Evolutionary conservation across 345 rosid genomes (phyloP).

Genomic region (Eutrema heterophyllum): DNA sequence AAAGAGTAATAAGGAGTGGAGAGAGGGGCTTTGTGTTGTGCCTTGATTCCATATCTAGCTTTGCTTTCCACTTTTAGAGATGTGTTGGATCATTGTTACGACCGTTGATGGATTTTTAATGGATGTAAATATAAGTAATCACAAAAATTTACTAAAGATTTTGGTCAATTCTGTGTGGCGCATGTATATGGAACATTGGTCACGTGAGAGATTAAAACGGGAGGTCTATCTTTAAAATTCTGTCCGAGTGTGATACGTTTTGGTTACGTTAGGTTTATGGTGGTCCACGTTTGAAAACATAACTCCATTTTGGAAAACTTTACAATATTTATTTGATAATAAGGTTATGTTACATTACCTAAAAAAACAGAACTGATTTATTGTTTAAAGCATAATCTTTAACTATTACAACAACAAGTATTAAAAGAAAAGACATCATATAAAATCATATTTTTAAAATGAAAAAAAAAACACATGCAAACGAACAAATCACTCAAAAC

Average conservation of each 20-base stretch:
- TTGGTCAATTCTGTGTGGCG: not conserved
- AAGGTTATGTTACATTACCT: no score
- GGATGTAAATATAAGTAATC: not conserved
- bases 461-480: no score
- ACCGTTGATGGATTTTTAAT: not conserved
- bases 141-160: not conserved
- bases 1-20: slow-evolving; percentile 37
- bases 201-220: not conserved
- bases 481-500: not conserved
- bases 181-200: not conserved
- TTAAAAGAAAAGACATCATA: no score
- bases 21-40: not conserved
- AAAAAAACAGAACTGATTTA: no score
- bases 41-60: not conserved
- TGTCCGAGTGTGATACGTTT: not conserved
- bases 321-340: no score
- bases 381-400: no score
- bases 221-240: not conserved
- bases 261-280: not conserved
- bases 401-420: no score
- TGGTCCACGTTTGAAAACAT: not conserved
- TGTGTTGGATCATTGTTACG: not conserved
- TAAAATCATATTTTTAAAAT: no score
- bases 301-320: not conserved
- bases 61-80: not conserved